phyloP scores from a whole-genome alignment of 306 rosid species.

The Prunus mira region DNA sequence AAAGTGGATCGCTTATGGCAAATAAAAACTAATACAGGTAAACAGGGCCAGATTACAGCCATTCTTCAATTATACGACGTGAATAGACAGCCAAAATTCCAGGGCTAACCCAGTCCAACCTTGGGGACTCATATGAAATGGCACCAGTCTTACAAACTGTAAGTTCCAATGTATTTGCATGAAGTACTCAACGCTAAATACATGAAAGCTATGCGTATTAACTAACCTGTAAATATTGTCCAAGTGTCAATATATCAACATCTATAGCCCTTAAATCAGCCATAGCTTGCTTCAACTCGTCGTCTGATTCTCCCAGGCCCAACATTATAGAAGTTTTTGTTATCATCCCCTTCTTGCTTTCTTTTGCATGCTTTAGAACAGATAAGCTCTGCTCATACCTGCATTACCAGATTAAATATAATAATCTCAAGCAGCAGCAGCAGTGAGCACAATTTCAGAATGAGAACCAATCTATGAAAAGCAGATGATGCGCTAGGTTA shows the following conservation, averaged over 20 bases:
- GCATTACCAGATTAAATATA: slow-evolving; percentile 30
- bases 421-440: slow-evolving; percentile 19
- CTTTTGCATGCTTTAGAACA: slow-evolving; percentile 76
- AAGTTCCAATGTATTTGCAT: not conserved
- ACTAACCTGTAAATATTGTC: slow-evolving; percentile 93
- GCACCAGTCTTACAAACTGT: not conserved
- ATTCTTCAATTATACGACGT: not conserved
- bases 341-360: slow-evolving; percentile 80
- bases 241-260: slow-evolving; percentile 92
- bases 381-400: slow-evolving; percentile 88
- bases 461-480: slow-evolving; percentile 1
- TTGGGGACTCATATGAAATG: not conserved
- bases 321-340: slow-evolving; percentile 95
- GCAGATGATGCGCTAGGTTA: not conserved
- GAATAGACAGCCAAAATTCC: not conserved
- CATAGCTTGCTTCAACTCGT: slow-evolving; percentile 77
- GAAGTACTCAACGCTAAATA: not conserved
- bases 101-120: not conserved
- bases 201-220: slow-evolving; percentile 11
- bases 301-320: slow-evolving; percentile 94
- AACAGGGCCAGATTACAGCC: slow-evolving; percentile 16
- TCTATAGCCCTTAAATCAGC: slow-evolving; percentile 75
- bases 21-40: slow-evolving; percentile 11
- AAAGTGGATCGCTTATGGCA: not conserved
- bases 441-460: not conserved